Percentiles rank a stretch among this genome's conserved stretches.
Conservation (phyloP, 306 rosid species). For the Prunus fruticosa region DNA sequence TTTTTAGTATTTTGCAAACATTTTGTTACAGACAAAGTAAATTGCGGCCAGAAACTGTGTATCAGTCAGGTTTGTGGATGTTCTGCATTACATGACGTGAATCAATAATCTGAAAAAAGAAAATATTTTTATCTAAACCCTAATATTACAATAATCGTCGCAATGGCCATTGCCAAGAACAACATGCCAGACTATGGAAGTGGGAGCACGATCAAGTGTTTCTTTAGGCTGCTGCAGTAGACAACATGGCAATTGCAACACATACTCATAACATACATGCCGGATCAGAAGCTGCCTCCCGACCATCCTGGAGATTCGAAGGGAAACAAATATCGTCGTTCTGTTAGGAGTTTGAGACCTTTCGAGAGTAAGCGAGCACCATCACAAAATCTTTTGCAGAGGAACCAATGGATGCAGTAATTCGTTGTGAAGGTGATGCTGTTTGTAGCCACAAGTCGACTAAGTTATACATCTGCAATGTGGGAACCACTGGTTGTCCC, state of each 20-base stretch:
- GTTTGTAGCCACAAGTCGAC: slow-evolving; percentile 84
- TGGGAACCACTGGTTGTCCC: slow-evolving; percentile 84
- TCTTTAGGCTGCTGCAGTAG: not conserved
- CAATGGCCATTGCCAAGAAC: slow-evolving; percentile 7
- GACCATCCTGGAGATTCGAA: not conserved
- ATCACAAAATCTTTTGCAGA: slow-evolving; percentile 89
- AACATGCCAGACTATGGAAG: not conserved
- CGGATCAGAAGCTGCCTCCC: not conserved
- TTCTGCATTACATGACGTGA: not conserved
- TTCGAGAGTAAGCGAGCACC: slow-evolving; percentile 80
- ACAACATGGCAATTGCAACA: not conserved
- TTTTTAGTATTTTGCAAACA: not conserved
- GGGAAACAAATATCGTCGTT: not conserved
- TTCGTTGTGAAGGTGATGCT: slow-evolving; percentile 47
- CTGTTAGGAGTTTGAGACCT: slow-evolving; percentile 45
- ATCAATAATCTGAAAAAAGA: not conserved
- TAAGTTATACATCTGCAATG: slow-evolving; percentile 58
- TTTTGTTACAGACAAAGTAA: slow-evolving; percentile 15
- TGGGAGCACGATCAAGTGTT: not conserved
- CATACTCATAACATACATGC: not conserved
- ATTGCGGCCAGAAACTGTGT: not conserved
- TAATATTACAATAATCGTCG: not conserved
- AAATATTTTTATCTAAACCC: not conserved
- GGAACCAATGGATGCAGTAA: slow-evolving; percentile 70
- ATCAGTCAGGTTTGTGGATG: not conserved